Base-by-base conservation (phyloP, 192 early-diverging fungal species). In the Mortierella alpina region DNA sequence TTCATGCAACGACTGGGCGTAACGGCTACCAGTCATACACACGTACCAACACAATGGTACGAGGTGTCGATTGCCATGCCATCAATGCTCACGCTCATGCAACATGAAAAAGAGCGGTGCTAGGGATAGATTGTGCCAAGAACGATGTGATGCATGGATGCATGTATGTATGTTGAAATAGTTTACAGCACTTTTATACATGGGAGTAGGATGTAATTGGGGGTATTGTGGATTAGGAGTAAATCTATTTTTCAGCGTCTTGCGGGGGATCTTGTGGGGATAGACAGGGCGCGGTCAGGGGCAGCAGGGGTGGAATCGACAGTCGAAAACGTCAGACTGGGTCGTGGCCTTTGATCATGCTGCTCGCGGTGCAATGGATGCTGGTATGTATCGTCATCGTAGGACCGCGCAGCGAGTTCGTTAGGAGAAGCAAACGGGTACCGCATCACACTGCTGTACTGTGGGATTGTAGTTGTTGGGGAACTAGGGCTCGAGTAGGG, bases 111-210 rank as follows among this genome's bases (percentile, higher is more conserved):
- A 31, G 31, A 3, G 3, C 31, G 31, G 31, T 31, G 31, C 31
- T 31, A 31, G 1, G 31, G 31, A 31, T 31, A 31, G 31, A 31
- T 31, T 31, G 31, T 31, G 31, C 31, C 31, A 31, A 31, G 31
- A 31, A 3, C 31, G 31, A 31, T 31, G 31, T 2, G 3, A 31
- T 3, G 31, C 31, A 31, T 31, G 31, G 3, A 31, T 31, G 31
- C 31, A 31, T 31, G 31, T 31, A 31, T 31, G 31, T 3, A 31
- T 0, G 42, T 59, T 20, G 39, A 46, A 39, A 56, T 56, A 67
- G 41, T 4, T 7, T 67, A 67, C 65, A 67, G 31, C 44, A 56
- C 17, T 67, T 67, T 67, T 67, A 67, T 67, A 67, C 65, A 67
- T 56, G 41, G 18, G 13, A 50, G 3, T 18, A 50, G n/a, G 7